A percentile compares a stretch with the other conserved stretches of the same genome.
Evolutionary conservation across 2,329 filamentous ascomycete genomes (phyloP).

Genomic region (Pseudocercospora vitis): DNA sequence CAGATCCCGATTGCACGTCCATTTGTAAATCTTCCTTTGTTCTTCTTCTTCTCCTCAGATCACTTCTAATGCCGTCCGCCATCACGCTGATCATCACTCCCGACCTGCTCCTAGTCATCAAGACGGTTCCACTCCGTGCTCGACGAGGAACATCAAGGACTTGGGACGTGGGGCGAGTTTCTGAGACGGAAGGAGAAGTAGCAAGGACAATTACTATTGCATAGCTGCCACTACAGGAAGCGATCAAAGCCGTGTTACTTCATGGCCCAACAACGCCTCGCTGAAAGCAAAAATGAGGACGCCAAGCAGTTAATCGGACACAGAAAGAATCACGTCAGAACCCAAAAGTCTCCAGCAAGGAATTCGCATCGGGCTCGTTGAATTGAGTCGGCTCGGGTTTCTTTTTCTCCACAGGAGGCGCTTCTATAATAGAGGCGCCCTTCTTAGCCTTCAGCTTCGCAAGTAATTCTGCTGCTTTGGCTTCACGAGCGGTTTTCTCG

Average conservation of each 20-base stretch:
- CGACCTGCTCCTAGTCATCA: no score
- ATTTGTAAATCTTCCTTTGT: conserved; percentile 6
- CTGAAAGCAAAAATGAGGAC: neutral
- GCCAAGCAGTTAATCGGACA: neutral
- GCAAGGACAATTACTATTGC: no score
- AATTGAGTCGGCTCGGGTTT: conserved; percentile 74
- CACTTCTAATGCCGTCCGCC: neutral
- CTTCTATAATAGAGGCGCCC: conserved; percentile 30
- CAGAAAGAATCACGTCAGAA: conserved; percentile 55
- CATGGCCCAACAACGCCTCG: neutral
- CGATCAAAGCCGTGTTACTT: no score
- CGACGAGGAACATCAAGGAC: no score
- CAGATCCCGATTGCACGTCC: conserved; percentile 13
- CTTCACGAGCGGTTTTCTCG: conserved; percentile 32
- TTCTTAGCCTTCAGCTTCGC: conserved; percentile 46
- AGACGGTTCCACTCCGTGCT: no score
- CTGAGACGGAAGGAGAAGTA: no score
- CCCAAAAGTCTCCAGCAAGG: conserved; percentile 88
- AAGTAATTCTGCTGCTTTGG: conserved; percentile 37
- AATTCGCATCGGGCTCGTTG: conserved; percentile 86
- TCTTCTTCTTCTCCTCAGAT: conserved; percentile 4
- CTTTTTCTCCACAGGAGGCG: conserved; percentile 39
- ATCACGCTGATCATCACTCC: no score
- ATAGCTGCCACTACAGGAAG: conserved; percentile 16
- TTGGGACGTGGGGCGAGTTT: no score